A percentile compares a stretch with the other conserved stretches of the same genome.
Conservation (phyloP, 208 protist genomes). For the Lotmaria passim region DNA sequence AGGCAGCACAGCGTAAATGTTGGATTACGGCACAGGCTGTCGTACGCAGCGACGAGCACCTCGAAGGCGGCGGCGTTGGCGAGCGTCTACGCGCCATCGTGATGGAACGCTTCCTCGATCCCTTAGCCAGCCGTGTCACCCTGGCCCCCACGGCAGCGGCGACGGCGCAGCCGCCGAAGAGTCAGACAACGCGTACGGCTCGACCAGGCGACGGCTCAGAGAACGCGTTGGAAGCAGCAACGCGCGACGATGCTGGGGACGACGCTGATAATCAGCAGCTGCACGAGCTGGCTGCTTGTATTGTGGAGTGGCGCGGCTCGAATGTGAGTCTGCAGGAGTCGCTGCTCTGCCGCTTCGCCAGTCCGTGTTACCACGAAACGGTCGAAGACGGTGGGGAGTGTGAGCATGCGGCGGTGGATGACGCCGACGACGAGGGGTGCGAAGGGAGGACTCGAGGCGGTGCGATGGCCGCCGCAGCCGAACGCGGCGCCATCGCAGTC, state of each 20-base stretch:
- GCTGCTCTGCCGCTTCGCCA: conserved; percentile 28
- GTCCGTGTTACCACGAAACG: not conserved
- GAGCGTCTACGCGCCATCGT: conserved; percentile 13
- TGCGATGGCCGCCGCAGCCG: not conserved
- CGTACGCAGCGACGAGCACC: conserved; percentile 48
- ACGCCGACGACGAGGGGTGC: not conserved
- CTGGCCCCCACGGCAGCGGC: not conserved
- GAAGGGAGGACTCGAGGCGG: not conserved
- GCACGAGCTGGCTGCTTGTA: conserved; percentile 13
- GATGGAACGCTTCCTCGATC: conserved; percentile 19
- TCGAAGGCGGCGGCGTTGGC: conserved; percentile 47
- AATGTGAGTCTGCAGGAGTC: conserved; percentile 25
- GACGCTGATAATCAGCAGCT: not conserved
- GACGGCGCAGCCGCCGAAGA: not conserved
- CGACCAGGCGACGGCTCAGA: not conserved
- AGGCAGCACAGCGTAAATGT: conserved; percentile 51
- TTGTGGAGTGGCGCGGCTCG: conserved; percentile 26
- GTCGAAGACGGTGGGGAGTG: not conserved
- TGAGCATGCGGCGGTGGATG: not conserved
- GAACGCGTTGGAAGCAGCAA: not conserved
- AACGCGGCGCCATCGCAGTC: conserved; percentile 9
- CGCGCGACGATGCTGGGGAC: not conserved
- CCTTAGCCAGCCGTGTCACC: not conserved
- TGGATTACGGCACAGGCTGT: conserved; percentile 44
- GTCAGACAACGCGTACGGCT: not conserved